Conservation (phyloP, 192 early-diverging fungal genomes). For the Coemansia javaensis region DNA sequence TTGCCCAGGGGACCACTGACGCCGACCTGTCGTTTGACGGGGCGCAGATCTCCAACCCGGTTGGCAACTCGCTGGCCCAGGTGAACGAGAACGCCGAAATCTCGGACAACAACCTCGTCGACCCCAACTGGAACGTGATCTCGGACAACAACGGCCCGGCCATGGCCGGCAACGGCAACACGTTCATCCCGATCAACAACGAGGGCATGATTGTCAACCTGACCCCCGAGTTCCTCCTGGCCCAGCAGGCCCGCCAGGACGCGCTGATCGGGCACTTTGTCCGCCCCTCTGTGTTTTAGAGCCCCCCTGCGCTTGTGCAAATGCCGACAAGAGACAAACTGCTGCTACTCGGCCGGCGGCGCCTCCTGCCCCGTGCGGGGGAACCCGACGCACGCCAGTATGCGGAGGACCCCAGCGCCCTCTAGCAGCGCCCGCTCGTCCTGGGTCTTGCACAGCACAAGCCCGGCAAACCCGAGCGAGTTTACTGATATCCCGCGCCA, state of each 20-base stretch:
- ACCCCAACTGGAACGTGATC: constrained; percentile 39
- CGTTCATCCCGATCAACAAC: constrained; percentile 41
- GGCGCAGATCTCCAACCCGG: constrained; percentile 26
- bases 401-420: constrained; percentile 33
- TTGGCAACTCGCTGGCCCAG: constrained; percentile 45
- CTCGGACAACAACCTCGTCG: constrained; percentile 37
- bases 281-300: constrained; percentile 25
- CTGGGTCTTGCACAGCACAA: constrained; percentile 54
- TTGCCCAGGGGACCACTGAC: constrained; percentile 22
- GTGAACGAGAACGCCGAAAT: constrained; percentile 48
- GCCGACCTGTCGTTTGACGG: constrained; percentile 31
- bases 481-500: constrained; percentile 54
- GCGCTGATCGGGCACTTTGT: constrained; percentile 36
- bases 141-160: constrained; percentile 44
- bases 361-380: neutral
- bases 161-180: constrained; percentile 40
- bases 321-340: no score
- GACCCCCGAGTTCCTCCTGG: constrained; percentile 21
- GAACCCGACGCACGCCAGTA: constrained; percentile 43
- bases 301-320: neutral
- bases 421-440: constrained; percentile 46
- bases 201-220: constrained; percentile 50
- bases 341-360: neutral
- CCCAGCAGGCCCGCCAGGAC: constrained; percentile 29
- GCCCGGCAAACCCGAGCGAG: constrained; percentile 62